Conservation (phyloP, 75 land plant species). For the Pinus tabuliformis region DNA sequence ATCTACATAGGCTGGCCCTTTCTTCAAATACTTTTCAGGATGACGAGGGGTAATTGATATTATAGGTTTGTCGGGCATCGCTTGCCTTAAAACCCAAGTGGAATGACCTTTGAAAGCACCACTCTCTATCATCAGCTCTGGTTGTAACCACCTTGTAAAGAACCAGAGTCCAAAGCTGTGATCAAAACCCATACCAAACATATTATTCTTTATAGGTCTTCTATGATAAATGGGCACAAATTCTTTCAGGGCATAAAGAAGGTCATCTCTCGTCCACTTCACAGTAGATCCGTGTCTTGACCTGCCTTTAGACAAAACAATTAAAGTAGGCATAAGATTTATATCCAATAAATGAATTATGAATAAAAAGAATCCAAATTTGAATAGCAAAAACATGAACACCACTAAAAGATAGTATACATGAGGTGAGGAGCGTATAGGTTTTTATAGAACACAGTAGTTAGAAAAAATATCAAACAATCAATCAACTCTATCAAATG, state of each 20-base stretch:
- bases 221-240: slow-evolving; percentile 82
- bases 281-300: slow-evolving; percentile 72
- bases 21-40: slow-evolving; percentile 77
- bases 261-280: slow-evolving; percentile 73
- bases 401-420: background rate
- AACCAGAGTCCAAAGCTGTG: slow-evolving; percentile 98
- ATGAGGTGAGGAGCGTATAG: background rate
- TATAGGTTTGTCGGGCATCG: slow-evolving; percentile 71
- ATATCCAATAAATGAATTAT: background rate
- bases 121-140: slow-evolving; percentile 82
- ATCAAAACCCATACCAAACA: slow-evolving; percentile 94
- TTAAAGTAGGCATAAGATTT: slow-evolving; percentile 1
- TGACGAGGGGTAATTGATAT: slow-evolving; percentile 75
- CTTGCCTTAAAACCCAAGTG: slow-evolving; percentile 91
- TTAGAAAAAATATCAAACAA: slow-evolving; percentile 55
- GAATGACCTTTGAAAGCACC: slow-evolving; percentile 96
- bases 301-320: slow-evolving; percentile 64
- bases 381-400: background rate
- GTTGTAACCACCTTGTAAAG: slow-evolving; percentile 73
- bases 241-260: slow-evolving; percentile 67
- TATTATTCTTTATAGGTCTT: slow-evolving; percentile 80
- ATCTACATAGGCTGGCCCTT: slow-evolving; percentile 94
- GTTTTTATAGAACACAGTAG: background rate
- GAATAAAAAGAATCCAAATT: background rate
- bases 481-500: too few species aligned